These are phyloP conservation scores for Apiotrichum porosum DNA, from an alignment of 1,284 basidiomycete species.

Conservation along the genomic window DNA sequence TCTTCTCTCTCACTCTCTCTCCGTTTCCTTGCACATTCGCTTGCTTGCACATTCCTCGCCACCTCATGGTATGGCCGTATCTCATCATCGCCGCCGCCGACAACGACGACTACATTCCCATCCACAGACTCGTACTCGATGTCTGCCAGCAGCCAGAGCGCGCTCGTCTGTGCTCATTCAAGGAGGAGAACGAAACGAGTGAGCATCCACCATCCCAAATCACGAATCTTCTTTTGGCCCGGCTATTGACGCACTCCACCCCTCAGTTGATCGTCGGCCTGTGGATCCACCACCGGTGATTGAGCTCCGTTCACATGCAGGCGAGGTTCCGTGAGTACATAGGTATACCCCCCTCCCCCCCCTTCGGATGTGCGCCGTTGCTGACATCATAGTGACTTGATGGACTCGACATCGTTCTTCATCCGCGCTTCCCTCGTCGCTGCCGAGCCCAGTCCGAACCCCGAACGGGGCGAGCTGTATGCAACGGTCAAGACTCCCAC, in stretches of 20 bases:
- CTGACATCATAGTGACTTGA: slow-evolving; percentile 20
- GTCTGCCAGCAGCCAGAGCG: slow-evolving; percentile 48
- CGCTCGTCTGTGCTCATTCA: slow-evolving; percentile 49
- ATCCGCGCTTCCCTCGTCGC: slow-evolving; percentile 40
- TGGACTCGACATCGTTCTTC: slow-evolving; percentile 39
- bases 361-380: neutral
- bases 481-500: slow-evolving; percentile 39
- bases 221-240: no score
- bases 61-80: no score
- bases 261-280: slow-evolving; percentile 43
- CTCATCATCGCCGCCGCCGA: neutral
- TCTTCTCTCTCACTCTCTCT: no score
- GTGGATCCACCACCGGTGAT: slow-evolving; percentile 50
- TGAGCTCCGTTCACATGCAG: slow-evolving; percentile 25
- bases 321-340: slow-evolving; percentile 15
- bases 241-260: no score
- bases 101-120: neutral
- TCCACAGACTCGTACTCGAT: slow-evolving; percentile 13
- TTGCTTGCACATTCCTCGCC: no score
- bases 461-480: slow-evolving; percentile 20
- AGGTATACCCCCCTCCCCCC: neutral
- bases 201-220: slow-evolving; percentile 17
- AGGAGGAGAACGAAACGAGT: slow-evolving; percentile 51
- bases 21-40: no score
- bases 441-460: slow-evolving; percentile 11